Evolutionary conservation across 768 basidiomycete genomes (phyloP), one percentile per base, ranked within the genome.

Genomic region (Trametes sanguinea): DNA sequence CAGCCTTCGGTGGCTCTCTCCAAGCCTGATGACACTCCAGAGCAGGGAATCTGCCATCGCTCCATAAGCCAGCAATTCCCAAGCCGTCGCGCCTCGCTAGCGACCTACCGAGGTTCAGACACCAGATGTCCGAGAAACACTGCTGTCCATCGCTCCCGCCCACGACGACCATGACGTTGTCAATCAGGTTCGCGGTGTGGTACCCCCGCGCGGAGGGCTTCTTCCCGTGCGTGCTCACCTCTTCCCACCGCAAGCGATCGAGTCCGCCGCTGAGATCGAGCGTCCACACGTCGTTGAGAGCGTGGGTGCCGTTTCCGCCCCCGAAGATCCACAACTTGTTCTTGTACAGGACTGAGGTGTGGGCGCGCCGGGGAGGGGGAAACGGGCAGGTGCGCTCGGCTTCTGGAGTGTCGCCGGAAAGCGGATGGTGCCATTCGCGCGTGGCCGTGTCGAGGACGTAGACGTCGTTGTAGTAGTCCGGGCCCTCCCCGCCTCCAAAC

Each of bases 131-230:
- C 13, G 85, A 86, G 70, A 95, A 97, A 58, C 89, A 92, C 64
- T 92, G 89, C 58, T 84, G 84, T 3, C 94, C 94, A 72, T 97
- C 94, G 65, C 92, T 94, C 1, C 96, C 95, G 1, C 96, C 96
- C 32, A 94, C 80, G 33, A 98, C 79, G 47, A 98, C 81, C 89
- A 96, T 94, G 60, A 89, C 82, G 65, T 89, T 86, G 32, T 88
- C 88, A 4, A 96, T 83, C 32, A 97, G 77, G 70, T 94, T 95
- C 39, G 94, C 90, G 0, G 92, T 90, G 74, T 97, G 95, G 69
- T 98, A 98, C 0, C 95, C 95, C 57, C 92, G 80, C 17, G 87
- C 79, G 5, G 78, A 75, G 1, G 91, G 89, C 40, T 69, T 67
- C 56, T 79, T 80, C 0, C 87, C 85, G 0, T 71, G 68, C 1